Percentiles rank a stretch among this genome's conserved stretches.
Conservation (phyloP, 2,329 filamentous ascomycete genomes). For the Ophiosphaerella narmari region DNA sequence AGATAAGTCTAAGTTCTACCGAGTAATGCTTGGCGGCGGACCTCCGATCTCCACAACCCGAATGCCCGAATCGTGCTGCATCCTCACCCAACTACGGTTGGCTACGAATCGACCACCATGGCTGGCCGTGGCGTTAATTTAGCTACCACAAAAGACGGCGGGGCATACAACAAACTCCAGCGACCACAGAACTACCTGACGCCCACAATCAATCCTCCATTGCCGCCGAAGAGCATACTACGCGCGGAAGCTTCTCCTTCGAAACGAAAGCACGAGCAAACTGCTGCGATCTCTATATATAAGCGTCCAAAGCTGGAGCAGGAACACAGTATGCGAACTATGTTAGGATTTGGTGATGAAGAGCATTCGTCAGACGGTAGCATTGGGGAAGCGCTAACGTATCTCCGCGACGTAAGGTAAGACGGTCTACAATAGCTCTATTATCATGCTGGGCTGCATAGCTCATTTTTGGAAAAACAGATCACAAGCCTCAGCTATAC, state of each 20-base stretch:
- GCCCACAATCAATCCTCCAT: conserved; percentile 9
- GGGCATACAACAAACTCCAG: conserved; percentile 43
- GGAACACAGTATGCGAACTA: conserved; percentile 34
- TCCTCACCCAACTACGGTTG: too few species aligned
- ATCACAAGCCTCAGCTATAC: conserved; percentile 74
- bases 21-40: too few species aligned
- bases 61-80: too few species aligned
- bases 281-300: conserved; percentile 6
- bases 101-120: conserved; percentile 16
- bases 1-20: too few species aligned
- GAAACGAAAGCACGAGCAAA: conserved; percentile 30
- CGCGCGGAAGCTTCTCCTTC: conserved; percentile 1
- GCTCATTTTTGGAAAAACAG: conserved; percentile 52
- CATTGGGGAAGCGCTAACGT: conserved; percentile 37
- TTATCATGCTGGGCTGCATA: not conserved
- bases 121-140: conserved; percentile 29
- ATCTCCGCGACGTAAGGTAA: conserved; percentile 43
- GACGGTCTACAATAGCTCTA: not conserved
- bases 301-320: conserved; percentile 22
- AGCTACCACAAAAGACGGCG: conserved; percentile 42
- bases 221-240: conserved; percentile 8
- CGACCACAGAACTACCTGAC: conserved; percentile 37
- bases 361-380: conserved; percentile 32
- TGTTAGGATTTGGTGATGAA: conserved; percentile 34
- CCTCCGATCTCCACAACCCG: too few species aligned